Percentiles rank a stretch among this genome's conserved stretches.
phyloP scores from a whole-genome alignment of 345 rosid genomes.

The Acer campestre region DNA sequence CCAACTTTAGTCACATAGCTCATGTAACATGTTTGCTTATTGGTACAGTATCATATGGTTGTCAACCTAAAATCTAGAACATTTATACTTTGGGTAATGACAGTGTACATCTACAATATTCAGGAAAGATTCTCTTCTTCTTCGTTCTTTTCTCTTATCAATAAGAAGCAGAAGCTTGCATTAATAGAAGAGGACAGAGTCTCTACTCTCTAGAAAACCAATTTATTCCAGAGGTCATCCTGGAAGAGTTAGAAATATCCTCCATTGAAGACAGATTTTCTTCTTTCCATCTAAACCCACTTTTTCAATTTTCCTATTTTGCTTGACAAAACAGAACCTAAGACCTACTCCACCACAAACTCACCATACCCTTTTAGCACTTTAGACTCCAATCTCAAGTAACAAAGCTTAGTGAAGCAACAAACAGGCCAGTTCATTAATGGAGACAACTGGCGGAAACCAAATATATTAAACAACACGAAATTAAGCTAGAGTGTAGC shows the following conservation, averaged over 20 bases:
- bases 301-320: background rate
- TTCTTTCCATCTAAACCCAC: background rate
- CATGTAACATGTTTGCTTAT: background rate
- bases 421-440: background rate
- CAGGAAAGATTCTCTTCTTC: background rate
- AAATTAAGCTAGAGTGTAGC: too few species aligned
- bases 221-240: background rate
- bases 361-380: too few species aligned
- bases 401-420: background rate
- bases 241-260: background rate
- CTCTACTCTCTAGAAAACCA: background rate
- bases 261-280: background rate
- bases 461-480: too few species aligned
- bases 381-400: background rate
- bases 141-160: too few species aligned
- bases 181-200: background rate
- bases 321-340: background rate
- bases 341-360: background rate
- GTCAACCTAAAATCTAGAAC: too few species aligned
- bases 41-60: background rate
- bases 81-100: background rate
- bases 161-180: background rate
- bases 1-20: background rate
- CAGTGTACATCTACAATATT: background rate
- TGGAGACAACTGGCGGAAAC: background rate